Evolutionary conservation across 176 grass and related monocot species (phyloP), one percentile per base, ranked within the genome.

Genomic region (maize (Zea mays)): DNA sequence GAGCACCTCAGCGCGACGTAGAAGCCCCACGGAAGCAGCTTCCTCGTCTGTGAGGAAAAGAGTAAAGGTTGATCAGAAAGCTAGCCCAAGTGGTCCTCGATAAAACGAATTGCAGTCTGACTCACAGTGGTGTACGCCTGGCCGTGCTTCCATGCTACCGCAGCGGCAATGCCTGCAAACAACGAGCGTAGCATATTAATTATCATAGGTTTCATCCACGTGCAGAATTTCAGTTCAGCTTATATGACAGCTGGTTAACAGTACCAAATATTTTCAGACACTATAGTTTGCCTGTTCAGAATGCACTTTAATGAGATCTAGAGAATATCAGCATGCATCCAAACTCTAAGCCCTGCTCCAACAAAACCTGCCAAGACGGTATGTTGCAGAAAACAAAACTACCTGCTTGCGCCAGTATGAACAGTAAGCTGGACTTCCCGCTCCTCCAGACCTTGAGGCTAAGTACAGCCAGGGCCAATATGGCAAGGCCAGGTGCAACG

Each of bases 91-190:
- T 41, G 62, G 50, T 64, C 71, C 40, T 65, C 49, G 4, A 65
- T 45, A 84, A n/a, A 61, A 5, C 14, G 50, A 51, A 39, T 35
- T 33, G n/a, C n/a, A 42, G 34, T 69, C 7, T 66, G 5, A 82
- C 89, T 82, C 88, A 93, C 95, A 42, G 71, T 57, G 16, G 79
- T 79, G 65, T 92, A 94, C 5, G 65, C 83, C 48, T 90, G 91
- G 5, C 62, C 56, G 69, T 92, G 79, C 73, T 94, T 92, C 91
- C 95, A 88, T 69, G 84, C 62, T 84, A 94, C 84, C 0, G 71
- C 87, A 85, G 71, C 76, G 72, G 95, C 89, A 86, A 98, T 60
- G 52, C 87, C 95, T 98, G 70, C 44, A 98, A 76, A 90, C 57
- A 33, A 85, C 41, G 52, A 51, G 47, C 16, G 85, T 13, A 37